Evolutionary conservation across 345 rosid genomes (phyloP), one percentile per base, ranked within the genome.

Genomic region (Pugionium dolabratum): DNA sequence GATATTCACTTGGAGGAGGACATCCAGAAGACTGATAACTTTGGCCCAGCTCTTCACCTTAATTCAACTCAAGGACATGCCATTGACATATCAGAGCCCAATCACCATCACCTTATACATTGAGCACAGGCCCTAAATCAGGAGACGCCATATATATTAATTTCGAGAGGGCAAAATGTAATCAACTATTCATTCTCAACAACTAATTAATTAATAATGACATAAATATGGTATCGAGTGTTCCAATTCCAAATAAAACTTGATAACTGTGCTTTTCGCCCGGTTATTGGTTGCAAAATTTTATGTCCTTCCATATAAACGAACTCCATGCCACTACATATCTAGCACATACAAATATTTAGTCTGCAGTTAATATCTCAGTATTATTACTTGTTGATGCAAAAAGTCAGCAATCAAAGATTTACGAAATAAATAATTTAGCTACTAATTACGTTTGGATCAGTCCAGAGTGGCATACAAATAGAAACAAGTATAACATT

Each of bases 1-100:
- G 89, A 84, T 72, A 54, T 84, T 36, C 83, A 78, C 51, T 43
- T 79, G 65, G 67, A 55, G 9, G 82, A 82, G 66, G 63, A 74
- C 50, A 75, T 82, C 54, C 68, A 65, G 72, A 79, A 74, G 66
- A 60, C 63, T 48, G 78, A 71, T 65, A 69, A 35, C 9, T 30
- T 54, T 7, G 28, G 73, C 46, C 61, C 54, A 69, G 64, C 54
- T 67, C 50, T 64, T 42, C 77, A 44, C 56, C 54, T 51, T 4
- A 62, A 54, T 61, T 60, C 78, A 44, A 50, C 65, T 11, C 70
- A 34, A 7, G 67, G 70, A 37, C 81, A 67, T 71, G 48, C 45
- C 62, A 53, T 47, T 40, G 75, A 77, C 51, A 7, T 43, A 36
- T 64, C 80, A 10, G 48, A 50, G 11, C 51, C 77, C 46, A 72